These are phyloP conservation scores for Pseudogymnoascus sp. DNA, from an alignment of 2,329 filamentous ascomycete genomes.

Conservation along the genomic window DNA sequence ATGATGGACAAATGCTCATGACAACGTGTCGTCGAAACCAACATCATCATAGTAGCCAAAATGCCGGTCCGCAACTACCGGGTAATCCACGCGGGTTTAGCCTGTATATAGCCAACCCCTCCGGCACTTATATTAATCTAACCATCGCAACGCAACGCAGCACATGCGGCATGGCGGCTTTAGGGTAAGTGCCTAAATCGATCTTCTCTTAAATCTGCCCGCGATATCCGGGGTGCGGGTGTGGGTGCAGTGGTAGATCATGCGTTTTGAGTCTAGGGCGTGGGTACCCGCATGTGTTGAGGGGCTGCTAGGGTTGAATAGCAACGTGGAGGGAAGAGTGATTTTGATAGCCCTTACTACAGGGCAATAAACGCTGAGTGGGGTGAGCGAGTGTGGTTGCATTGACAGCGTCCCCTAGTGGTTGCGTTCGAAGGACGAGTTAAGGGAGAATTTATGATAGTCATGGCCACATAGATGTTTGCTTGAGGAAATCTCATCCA, in stretches of 20 bases:
- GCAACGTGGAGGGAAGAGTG: too few relatives aligned
- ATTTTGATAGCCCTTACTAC: not conserved
- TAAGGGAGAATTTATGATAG: not conserved
- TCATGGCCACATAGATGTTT: not conserved
- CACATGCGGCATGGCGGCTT: not conserved
- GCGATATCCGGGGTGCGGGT: not conserved
- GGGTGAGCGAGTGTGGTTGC: not conserved
- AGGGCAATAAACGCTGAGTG: too few relatives aligned
- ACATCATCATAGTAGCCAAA: not conserved
- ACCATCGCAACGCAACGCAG: not conserved
- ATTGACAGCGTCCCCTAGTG: not conserved
- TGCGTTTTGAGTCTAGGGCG: not conserved
- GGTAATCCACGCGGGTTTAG: not conserved
- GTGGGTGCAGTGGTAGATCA: not conserved
- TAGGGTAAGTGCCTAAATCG: not conserved
- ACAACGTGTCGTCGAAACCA: not conserved
- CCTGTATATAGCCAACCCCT: constrained; percentile 3
- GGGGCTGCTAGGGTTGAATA: not conserved
- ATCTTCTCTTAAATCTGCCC: not conserved
- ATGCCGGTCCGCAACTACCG: not conserved
- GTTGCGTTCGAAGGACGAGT: too few relatives aligned
- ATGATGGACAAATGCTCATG: not conserved
- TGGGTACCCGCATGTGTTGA: not conserved
- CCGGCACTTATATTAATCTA: not conserved
- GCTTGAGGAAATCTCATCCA: not conserved